These are phyloP conservation scores for Arabidopsis suecica DNA, from an alignment of 345 rosid genomes.

Conservation along the genomic window DNA sequence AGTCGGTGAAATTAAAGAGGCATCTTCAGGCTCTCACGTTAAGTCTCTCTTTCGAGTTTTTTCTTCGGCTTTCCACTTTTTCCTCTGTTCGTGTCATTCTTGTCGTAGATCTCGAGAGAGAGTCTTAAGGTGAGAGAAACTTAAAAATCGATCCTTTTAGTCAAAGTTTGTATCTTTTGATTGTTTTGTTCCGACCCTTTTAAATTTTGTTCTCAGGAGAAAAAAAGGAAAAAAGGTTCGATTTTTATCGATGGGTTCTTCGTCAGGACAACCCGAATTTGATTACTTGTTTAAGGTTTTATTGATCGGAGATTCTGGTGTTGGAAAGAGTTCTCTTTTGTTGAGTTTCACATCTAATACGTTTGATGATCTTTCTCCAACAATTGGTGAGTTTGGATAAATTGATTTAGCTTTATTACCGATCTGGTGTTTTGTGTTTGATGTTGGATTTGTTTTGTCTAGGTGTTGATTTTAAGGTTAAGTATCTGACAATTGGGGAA, in stretches of 20 bases:
- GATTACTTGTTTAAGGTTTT: constrained; percentile 78
- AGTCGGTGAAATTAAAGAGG: too few species aligned
- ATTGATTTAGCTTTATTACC: not conserved
- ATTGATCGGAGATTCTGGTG: constrained; percentile 84
- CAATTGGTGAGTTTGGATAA: constrained; percentile 55
- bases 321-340: constrained; percentile 79
- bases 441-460: constrained; percentile 13
- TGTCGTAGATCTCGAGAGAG: constrained; percentile 33
- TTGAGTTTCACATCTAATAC: constrained; percentile 77
- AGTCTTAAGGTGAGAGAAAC: constrained; percentile 2
- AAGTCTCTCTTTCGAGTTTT: too few species aligned
- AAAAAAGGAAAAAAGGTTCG: not conserved
- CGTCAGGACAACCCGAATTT: constrained; percentile 67
- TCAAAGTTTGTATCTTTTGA: constrained; percentile 21
- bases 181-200: not conserved
- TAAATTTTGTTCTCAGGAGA: not conserved
- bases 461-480: constrained; percentile 98
- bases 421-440: not conserved
- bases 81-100: constrained; percentile 18
- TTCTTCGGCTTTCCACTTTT: constrained; percentile 28
- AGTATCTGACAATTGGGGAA: constrained; percentile 74
- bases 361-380: constrained; percentile 79
- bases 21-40: too few species aligned
- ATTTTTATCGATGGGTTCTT: constrained; percentile 54
- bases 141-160: not conserved